Percentiles rank a stretch among this genome's conserved stretches.
Evolutionary conservation across 2,329 filamentous ascomycete genomes (phyloP).

Genomic region (Zopfia rhizophila): DNA sequence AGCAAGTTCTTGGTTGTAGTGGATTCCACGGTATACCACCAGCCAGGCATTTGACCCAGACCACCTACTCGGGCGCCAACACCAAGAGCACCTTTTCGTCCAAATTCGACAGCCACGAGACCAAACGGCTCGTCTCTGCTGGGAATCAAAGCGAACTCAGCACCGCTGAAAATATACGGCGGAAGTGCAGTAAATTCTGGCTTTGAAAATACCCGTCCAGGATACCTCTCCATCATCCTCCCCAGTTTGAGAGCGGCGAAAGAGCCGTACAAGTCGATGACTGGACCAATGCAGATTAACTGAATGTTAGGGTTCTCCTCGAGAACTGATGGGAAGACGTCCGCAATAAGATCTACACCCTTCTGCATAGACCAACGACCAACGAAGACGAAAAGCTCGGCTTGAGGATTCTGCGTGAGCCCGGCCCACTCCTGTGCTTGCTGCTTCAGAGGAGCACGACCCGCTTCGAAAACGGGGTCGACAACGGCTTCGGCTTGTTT

Average conservation of each 20-base stretch:
- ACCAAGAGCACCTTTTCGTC: slow-evolving; percentile 73
- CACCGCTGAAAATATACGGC: slow-evolving; percentile 74
- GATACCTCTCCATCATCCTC: slow-evolving; percentile 72
- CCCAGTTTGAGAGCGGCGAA: slow-evolving; percentile 74
- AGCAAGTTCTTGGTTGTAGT: slow-evolving; percentile 71
- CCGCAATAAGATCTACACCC: slow-evolving; percentile 74
- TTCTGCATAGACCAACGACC: slow-evolving; percentile 77
- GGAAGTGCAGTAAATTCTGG: slow-evolving; percentile 74
- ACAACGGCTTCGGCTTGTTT: slow-evolving; percentile 61
- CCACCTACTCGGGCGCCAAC: slow-evolving; percentile 74
- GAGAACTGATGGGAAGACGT: slow-evolving; percentile 71
- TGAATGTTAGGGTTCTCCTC: slow-evolving; percentile 70
- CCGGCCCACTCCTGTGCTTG: slow-evolving; percentile 76
- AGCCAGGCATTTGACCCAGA: slow-evolving; percentile 75
- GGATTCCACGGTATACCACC: slow-evolving; percentile 76
- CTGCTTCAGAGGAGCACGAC: slow-evolving; percentile 63
- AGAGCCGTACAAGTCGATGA: slow-evolving; percentile 74
- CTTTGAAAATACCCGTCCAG: slow-evolving; percentile 72
- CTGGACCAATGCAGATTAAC: slow-evolving; percentile 71
- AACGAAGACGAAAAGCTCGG: slow-evolving; percentile 74
- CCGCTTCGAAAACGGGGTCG: slow-evolving; percentile 65
- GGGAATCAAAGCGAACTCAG: slow-evolving; percentile 75
- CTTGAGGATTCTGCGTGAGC: slow-evolving; percentile 47
- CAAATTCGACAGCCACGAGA: slow-evolving; percentile 75
- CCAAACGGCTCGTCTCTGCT: slow-evolving; percentile 76